A percentile compares a stretch with the other conserved stretches of the same genome.
phyloP scores from a whole-genome alignment of 2,329 filamentous ascomycete genomes.

The Verruconis gallopava region DNA sequence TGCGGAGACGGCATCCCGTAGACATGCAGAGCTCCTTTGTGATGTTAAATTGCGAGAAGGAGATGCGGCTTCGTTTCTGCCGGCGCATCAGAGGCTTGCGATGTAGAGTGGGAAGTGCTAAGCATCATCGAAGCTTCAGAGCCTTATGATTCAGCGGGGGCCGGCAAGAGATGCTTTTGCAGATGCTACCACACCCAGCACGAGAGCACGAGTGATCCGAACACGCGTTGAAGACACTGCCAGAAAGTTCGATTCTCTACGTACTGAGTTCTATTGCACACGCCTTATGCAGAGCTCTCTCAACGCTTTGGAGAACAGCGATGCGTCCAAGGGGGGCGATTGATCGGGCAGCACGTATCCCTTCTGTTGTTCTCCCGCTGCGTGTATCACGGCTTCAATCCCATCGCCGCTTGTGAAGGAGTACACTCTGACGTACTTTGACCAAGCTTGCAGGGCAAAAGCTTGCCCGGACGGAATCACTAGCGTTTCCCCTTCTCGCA shows the following conservation, averaged over 20 bases:
- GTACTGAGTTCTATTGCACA: not conserved
- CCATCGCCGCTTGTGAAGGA: conserved; percentile 38
- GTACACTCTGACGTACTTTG: conserved; percentile 34
- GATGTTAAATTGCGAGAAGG: no score
- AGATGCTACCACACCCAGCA: no score
- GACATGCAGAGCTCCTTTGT: no score
- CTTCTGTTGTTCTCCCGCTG: not conserved
- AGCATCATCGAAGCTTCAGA: no score
- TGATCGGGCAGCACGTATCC: conserved; percentile 8
- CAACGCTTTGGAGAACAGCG: not conserved
- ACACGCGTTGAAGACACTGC: not conserved
- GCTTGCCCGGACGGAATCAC: conserved; percentile 35
- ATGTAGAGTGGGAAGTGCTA: no score
- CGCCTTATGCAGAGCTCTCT: not conserved
- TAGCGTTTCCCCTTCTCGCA: conserved; percentile 36
- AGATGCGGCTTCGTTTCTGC: no score
- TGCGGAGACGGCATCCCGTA: no score
- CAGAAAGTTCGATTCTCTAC: no score
- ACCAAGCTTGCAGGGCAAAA: conserved; percentile 33
- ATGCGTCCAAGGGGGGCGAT: conserved; percentile 1
- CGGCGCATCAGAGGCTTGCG: no score
- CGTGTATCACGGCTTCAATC: conserved; percentile 31
- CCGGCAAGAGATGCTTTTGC: no score
- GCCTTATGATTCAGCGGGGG: no score
- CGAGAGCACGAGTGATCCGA: no score